Conservation (phyloP, 2,329 filamentous ascomycete genomes). For the Calonectria honghensis region DNA sequence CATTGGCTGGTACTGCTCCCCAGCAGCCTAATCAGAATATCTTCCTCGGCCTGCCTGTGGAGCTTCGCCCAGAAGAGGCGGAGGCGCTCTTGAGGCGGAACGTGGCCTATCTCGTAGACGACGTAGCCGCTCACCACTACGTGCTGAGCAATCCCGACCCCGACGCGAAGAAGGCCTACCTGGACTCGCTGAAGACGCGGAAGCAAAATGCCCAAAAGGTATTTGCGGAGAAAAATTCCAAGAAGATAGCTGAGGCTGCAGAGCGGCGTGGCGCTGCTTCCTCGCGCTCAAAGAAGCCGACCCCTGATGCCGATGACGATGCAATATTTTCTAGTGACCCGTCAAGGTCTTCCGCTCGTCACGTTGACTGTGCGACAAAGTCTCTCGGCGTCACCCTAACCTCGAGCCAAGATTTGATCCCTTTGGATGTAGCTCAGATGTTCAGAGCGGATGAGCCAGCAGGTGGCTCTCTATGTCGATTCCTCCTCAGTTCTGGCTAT, state of each 20-base stretch:
- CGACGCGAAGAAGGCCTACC: slow-evolving; percentile 77
- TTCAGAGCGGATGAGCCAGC: slow-evolving; percentile 43
- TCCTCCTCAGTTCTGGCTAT: slow-evolving; percentile 86
- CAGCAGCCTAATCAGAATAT: slow-evolving; percentile 97
- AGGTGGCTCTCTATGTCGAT: slow-evolving; percentile 80
- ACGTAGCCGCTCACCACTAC: slow-evolving; percentile 80
- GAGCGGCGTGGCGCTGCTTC: slow-evolving; percentile 45
- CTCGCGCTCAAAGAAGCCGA: slow-evolving; percentile 22
- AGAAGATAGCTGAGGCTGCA: slow-evolving; percentile 58
- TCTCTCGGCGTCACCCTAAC: slow-evolving; percentile 61
- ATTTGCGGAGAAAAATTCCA: slow-evolving; percentile 63
- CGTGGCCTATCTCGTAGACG: slow-evolving; percentile 87
- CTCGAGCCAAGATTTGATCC: slow-evolving; percentile 58
- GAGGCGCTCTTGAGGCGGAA: slow-evolving; percentile 85
- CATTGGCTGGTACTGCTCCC: slow-evolving; percentile 90
- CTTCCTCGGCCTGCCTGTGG: slow-evolving; percentile 90
- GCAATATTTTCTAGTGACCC: slow-evolving; percentile 47
- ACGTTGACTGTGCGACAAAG: slow-evolving; percentile 44
- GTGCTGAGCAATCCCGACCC: slow-evolving; percentile 76
- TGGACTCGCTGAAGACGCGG: slow-evolving; percentile 72
- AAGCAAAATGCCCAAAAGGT: slow-evolving; percentile 65
- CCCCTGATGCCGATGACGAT: slow-evolving; percentile 43
- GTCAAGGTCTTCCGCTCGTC: slow-evolving; percentile 39
- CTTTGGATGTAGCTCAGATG: slow-evolving; percentile 39
- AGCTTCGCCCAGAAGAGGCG: slow-evolving; percentile 94